Evolutionary conservation across 176 grass and related monocot species (phyloP).

Genomic region (Tillandsia fasciculata): DNA sequence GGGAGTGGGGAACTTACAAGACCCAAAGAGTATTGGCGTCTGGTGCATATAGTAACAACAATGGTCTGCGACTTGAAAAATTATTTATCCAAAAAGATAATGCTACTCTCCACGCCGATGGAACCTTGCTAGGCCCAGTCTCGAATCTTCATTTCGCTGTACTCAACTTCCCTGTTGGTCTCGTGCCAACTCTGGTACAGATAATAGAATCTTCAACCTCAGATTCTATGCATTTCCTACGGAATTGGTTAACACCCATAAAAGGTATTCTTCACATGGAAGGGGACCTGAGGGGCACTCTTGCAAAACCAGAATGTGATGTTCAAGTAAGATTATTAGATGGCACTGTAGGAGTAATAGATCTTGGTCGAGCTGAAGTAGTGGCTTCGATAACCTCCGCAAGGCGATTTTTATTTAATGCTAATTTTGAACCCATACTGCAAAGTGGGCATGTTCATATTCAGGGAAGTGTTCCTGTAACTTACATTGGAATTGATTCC

Average conservation of each 20-base stretch:
- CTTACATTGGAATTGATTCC: conserved; percentile 61
- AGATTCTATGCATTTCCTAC: conserved; percentile 80
- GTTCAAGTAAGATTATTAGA: conserved; percentile 93
- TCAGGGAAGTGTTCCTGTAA: conserved; percentile 86
- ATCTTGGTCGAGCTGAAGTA: conserved; percentile 84
- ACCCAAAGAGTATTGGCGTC: conserved; percentile 71
- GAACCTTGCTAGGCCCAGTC: conserved; percentile 76
- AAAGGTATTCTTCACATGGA: conserved; percentile 99
- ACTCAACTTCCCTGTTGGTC: conserved; percentile 87
- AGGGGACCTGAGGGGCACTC: conserved; percentile 88
- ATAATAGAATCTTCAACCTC: conserved; percentile 87
- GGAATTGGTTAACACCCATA: conserved; percentile 90
- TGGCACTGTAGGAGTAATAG: conserved; percentile 81
- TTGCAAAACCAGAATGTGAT: conserved; percentile 92
- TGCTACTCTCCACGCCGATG: conserved; percentile 95
- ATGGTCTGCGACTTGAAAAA: conserved; percentile 84
- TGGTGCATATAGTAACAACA: conserved; percentile 88
- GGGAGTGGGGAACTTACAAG: conserved; percentile 95
- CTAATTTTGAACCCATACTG: conserved; percentile 77
- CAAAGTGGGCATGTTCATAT: conserved; percentile 97
- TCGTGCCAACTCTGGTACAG: conserved; percentile 88
- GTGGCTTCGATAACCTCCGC: conserved; percentile 83
- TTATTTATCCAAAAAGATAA: conserved; percentile 99
- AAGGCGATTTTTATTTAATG: conserved; percentile 86
- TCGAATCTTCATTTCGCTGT: conserved; percentile 99